Conservation (phyloP, 2,329 filamentous ascomycete genomes). For the Fusarium sp. region DNA sequence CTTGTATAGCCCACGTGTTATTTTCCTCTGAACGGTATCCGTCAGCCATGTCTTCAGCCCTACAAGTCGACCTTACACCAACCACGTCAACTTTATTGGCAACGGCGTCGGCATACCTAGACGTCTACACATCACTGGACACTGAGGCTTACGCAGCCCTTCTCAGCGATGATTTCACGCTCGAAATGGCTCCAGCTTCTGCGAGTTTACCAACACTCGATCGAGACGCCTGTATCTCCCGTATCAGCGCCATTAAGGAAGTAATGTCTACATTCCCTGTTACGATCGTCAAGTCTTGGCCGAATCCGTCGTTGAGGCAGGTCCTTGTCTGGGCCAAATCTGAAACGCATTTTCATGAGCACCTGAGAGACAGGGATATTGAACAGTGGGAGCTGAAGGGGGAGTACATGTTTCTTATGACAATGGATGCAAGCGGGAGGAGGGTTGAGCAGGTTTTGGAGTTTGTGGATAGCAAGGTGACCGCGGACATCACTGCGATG, state of each 20-base stretch:
- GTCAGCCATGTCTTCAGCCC: background rate
- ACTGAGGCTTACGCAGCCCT: background rate
- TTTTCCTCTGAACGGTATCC: background rate
- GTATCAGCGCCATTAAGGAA: background rate
- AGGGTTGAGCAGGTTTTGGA: background rate
- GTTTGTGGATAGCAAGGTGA: background rate
- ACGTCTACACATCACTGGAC: background rate
- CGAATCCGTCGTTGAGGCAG: background rate
- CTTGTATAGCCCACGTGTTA: background rate
- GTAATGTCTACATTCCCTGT: background rate
- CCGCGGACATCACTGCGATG: background rate
- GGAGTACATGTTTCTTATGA: background rate
- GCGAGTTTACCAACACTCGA: background rate
- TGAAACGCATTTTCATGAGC: background rate
- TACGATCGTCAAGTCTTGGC: background rate
- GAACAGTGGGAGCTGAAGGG: background rate
- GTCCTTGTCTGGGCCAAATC: background rate
- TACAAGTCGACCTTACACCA: background rate
- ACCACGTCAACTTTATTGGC: background rate
- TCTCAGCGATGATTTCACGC: background rate
- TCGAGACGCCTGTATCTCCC: background rate
- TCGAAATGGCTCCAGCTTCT: background rate
- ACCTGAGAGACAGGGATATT: background rate
- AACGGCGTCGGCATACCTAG: background rate
- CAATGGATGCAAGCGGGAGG: background rate